These are phyloP conservation scores for Acer campestre DNA, from an alignment of 345 rosid genomes.

Conservation along the genomic window DNA sequence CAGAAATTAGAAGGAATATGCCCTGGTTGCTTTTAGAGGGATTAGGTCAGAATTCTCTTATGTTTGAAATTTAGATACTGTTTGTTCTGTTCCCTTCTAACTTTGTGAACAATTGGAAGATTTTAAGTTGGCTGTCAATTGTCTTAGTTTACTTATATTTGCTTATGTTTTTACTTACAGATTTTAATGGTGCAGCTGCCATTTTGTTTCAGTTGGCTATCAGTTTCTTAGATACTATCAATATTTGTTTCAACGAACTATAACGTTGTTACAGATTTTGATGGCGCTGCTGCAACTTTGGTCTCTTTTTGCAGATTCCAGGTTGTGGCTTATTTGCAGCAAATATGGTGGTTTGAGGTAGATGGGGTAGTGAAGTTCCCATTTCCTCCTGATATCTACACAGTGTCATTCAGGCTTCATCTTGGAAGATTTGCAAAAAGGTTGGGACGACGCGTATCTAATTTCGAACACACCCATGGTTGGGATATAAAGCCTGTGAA, in stretches of 20 bases:
- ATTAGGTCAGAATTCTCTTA: neutral
- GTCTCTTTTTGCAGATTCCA: conserved; percentile 57
- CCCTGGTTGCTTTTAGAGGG: neutral
- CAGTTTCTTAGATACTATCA: neutral
- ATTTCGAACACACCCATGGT: conserved; percentile 77
- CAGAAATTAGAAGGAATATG: neutral
- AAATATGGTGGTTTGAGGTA: conserved; percentile 97
- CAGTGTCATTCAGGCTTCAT: conserved; percentile 80
- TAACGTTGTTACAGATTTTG: conserved; percentile 11
- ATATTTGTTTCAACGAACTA: neutral
- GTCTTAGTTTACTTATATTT: conserved; percentile 1
- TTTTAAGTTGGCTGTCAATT: neutral
- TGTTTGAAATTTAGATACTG: neutral
- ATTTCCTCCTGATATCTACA: conserved; percentile 80
- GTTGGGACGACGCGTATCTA: conserved; percentile 70
- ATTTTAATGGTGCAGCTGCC: conserved; percentile 14
- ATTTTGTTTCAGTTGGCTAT: neutral
- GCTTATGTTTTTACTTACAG: neutral
- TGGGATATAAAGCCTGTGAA: conserved; percentile 83
- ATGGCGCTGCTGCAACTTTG: conserved; percentile 4
- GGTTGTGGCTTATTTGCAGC: conserved; percentile 81
- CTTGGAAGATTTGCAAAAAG: conserved; percentile 76
- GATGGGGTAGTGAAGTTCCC: conserved; percentile 83
- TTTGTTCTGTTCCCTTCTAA: neutral
- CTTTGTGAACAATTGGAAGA: neutral